A percentile compares a stretch with the other conserved stretches of the same genome.
phyloP scores from a whole-genome alignment of 1,284 basidiomycete species.

The Inonotus hispidus region DNA sequence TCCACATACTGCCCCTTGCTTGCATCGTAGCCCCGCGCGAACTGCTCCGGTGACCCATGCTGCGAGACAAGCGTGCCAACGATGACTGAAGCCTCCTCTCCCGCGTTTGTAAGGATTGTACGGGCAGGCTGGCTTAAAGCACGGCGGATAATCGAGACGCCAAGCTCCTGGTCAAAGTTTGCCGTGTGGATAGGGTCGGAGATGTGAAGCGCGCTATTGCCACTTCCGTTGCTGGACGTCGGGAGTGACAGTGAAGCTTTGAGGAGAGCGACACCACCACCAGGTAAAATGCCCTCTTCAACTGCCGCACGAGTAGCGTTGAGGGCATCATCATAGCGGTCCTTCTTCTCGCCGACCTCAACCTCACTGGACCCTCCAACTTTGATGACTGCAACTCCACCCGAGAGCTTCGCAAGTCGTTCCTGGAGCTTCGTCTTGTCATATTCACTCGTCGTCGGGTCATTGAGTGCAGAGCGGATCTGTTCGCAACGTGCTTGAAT shows the following conservation, averaged over 20 bases:
- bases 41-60: slow-evolving; percentile 64
- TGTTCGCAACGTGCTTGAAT: slow-evolving; percentile 93
- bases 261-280: slow-evolving; percentile 88
- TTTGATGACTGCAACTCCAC: slow-evolving; percentile 98
- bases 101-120: slow-evolving; percentile 92
- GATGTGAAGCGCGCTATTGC: slow-evolving; percentile 39
- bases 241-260: slow-evolving; percentile 84
- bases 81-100: slow-evolving; percentile 91
- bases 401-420: slow-evolving; percentile 91
- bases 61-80: slow-evolving; percentile 79
- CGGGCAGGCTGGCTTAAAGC: slow-evolving; percentile 83
- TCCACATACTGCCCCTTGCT: slow-evolving; percentile 89
- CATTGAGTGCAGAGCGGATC: slow-evolving; percentile 81
- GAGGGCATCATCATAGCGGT: slow-evolving; percentile 95
- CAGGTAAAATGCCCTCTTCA: slow-evolving; percentile 96
- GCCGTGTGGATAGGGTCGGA: slow-evolving; percentile 64
- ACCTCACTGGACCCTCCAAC: slow-evolving; percentile 94
- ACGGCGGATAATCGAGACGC: slow-evolving; percentile 88
- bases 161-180: slow-evolving; percentile 98
- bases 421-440: slow-evolving; percentile 97
- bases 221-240: slow-evolving; percentile 44
- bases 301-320: slow-evolving; percentile 98
- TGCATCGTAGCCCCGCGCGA: slow-evolving; percentile 90
- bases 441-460: slow-evolving; percentile 86
- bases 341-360: slow-evolving; percentile 99